Conservation (phyloP, 2,329 filamentous ascomycete genomes). For the Sarocladium kiliense region DNA sequence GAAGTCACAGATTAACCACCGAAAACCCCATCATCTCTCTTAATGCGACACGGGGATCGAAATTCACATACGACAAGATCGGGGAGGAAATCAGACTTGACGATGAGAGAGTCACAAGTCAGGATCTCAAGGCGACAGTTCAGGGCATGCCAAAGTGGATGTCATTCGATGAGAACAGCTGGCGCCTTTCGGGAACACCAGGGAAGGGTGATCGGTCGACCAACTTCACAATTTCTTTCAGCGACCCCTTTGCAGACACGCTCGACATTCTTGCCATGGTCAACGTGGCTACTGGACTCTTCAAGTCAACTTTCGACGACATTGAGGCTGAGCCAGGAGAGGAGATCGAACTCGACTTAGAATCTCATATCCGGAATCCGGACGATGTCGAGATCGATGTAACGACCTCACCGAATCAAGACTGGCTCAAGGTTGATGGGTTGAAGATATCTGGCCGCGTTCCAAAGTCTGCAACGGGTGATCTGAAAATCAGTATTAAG, state of each 20-base stretch:
- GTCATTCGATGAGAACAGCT: slow-evolving; percentile 54
- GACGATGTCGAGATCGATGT: slow-evolving; percentile 32
- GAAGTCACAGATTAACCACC: slow-evolving; percentile 64
- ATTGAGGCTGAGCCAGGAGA: slow-evolving; percentile 36
- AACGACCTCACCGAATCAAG: slow-evolving; percentile 26
- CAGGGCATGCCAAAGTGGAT: slow-evolving; percentile 64
- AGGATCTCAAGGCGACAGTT: slow-evolving; percentile 48
- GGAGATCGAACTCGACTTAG: slow-evolving; percentile 36
- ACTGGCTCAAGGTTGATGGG: slow-evolving; percentile 39
- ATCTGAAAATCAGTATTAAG: slow-evolving; percentile 25
- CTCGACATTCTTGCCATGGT: slow-evolving; percentile 49
- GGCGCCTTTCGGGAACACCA: slow-evolving; percentile 61
- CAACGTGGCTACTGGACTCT: slow-evolving; percentile 31
- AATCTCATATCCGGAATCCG: slow-evolving; percentile 35
- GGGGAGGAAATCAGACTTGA: slow-evolving; percentile 52
- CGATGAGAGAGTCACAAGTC: slow-evolving; percentile 39
- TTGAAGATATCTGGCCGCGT: slow-evolving; percentile 35
- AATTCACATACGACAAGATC: slow-evolving; percentile 49
- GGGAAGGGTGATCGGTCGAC: slow-evolving; percentile 51
- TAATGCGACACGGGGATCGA: slow-evolving; percentile 49
- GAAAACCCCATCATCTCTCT: slow-evolving; percentile 50
- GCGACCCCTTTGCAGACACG: slow-evolving; percentile 53
- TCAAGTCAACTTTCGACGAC: slow-evolving; percentile 32
- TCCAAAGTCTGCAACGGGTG: slow-evolving; percentile 28
- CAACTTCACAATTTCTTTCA: slow-evolving; percentile 58